These are phyloP conservation scores for Phytomonas francai DNA, from an alignment of 208 protist genomes.

Conservation along the genomic window DNA sequence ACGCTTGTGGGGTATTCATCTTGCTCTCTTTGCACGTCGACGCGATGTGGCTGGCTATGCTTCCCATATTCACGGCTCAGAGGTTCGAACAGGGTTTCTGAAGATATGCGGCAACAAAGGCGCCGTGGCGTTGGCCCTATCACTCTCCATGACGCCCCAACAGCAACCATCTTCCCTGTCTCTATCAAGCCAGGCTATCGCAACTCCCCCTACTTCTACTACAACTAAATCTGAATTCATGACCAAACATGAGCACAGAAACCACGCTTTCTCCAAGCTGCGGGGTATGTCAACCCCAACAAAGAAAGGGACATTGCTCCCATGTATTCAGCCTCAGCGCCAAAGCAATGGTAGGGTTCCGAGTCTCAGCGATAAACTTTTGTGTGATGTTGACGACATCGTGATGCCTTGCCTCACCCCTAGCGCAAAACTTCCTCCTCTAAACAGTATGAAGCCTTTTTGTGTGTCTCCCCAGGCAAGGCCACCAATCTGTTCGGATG, in stretches of 20 bases:
- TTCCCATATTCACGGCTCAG: slow-evolving; percentile 24
- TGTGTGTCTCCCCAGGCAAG: neutral
- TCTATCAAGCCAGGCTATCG: neutral
- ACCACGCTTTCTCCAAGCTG: neutral
- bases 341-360: neutral
- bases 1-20: slow-evolving; percentile 73
- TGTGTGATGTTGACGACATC: neutral
- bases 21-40: slow-evolving; percentile 69
- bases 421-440: neutral
- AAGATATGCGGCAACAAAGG: slow-evolving; percentile 90
- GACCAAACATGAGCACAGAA: neutral
- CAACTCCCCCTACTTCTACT: neutral
- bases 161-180: neutral
- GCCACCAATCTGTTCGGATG: neutral
- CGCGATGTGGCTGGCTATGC: slow-evolving; percentile 63
- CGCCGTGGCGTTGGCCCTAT: slow-evolving; percentile 72
- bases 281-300: neutral
- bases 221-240: neutral
- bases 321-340: neutral
- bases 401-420: neutral
- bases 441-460: neutral
- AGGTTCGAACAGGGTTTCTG: slow-evolving; percentile 49
- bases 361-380: neutral
- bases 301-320: neutral
- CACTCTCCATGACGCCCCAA: slow-evolving; percentile 31